Evolutionary conservation across 163 green algal genomes (phyloP), one percentile per base, ranked within the genome.

Genomic region (Chlamydomonas reinhardtii): DNA sequence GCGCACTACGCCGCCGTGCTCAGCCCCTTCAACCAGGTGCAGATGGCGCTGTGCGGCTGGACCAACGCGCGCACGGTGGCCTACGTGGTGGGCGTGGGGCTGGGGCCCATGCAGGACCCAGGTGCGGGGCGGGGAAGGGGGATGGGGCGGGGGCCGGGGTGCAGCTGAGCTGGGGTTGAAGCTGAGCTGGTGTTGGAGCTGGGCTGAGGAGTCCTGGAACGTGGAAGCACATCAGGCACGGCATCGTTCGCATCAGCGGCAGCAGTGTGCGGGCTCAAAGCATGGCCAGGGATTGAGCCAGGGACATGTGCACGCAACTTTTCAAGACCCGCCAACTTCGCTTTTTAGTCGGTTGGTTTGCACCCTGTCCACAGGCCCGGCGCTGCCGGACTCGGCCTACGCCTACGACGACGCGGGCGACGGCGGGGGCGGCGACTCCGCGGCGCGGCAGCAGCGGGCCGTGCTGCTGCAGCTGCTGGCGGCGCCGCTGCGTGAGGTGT

Each of bases 391-490:
- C 69, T 32, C 52, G 8, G 79, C 52, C 8, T 77, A 85, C 54
- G 39, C 43, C 1, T 68, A 56, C n/a, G 48, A 85, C n/a, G 79
- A 56, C 79, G 11, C 19, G 20, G 48, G 48, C 48, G 48, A 1
- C 48, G 48, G 48, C 48, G 14, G 27, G 0, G 79, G 68, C 37
- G 24, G 32, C 12, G 69, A 65, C 35, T 34, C 68, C 4, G 15
- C 39, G 35, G n/a, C 20, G 39, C 22, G 78, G 32, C 68, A 77
- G 79, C 52, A 70, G 5, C 79, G 79, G 6, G 79, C 34, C 22
- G 79, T 77, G 48, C 79, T 85, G 79, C 34, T 71, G 34, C 79
- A 77, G 68, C 79, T 85, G 79, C 79, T 85, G 68, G 68, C 79
- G 32, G 79, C 31, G 24, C 79, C 79, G 22, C 29, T 85, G 52